phyloP scores from a whole-genome alignment of 2,329 filamentous ascomycete species.

The Metarhizium anisopliae region DNA sequence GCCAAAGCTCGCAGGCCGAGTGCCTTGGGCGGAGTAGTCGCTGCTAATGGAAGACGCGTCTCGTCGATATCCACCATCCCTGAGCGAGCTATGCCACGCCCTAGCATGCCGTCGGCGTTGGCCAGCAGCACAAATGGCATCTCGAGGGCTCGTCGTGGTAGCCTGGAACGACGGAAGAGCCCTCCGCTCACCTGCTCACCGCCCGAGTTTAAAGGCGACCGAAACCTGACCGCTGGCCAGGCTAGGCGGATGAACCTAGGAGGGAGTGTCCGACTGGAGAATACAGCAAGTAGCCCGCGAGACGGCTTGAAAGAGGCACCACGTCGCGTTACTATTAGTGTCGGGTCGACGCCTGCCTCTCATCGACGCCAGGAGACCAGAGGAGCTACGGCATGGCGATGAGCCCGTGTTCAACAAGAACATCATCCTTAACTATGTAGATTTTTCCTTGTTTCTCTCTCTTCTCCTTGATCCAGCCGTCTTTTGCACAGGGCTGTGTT shows the following conservation, averaged over 20 bases:
- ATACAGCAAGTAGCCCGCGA: conserved; percentile 15
- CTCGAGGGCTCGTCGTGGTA: conserved; percentile 42
- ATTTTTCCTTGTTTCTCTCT: neutral
- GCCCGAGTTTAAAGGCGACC: conserved; percentile 30
- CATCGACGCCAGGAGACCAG: conserved; percentile 23
- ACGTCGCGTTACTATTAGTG: conserved; percentile 29
- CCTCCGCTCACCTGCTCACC: conserved; percentile 46
- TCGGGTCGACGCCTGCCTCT: conserved; percentile 15
- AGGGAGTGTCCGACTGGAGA: conserved; percentile 27
- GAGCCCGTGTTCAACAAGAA: conserved; percentile 6
- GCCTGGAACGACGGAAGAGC: conserved; percentile 40
- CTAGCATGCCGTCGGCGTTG: conserved; percentile 31
- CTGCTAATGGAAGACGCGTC: conserved; percentile 29
- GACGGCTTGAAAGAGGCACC: conserved; percentile 16
- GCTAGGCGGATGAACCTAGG: conserved; percentile 49
- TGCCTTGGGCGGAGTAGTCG: conserved; percentile 24
- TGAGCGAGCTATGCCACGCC: conserved; percentile 18
- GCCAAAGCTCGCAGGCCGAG: conserved; percentile 36
- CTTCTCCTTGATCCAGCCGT: neutral
- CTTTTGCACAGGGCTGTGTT: neutral
- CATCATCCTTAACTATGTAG: neutral
- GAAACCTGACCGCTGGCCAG: conserved; percentile 43
- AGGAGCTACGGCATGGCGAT: conserved; percentile 21
- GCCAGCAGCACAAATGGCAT: conserved; percentile 47
- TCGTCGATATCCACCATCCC: conserved; percentile 32